phyloP scores from a whole-genome alignment of 352 stramenopile genomes.

The Globisporangium carolinianum region DNA sequence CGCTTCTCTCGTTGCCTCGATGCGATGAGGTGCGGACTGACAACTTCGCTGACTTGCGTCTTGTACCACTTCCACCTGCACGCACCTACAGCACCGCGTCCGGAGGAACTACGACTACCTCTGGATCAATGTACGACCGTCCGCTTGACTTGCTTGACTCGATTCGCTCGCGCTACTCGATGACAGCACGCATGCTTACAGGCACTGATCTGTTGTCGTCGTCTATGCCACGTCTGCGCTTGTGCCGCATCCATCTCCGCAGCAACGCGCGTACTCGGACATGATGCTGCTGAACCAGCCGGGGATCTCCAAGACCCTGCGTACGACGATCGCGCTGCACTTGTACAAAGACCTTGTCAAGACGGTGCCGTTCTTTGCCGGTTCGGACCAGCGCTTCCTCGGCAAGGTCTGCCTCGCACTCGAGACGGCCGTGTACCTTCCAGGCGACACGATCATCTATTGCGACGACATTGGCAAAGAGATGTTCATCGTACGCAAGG shows the following conservation, averaged over 20 bases:
- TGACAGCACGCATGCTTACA: neutral
- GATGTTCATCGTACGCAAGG: slow-evolving; percentile 86
- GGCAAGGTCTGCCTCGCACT: slow-evolving; percentile 74
- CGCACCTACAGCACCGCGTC: slow-evolving; percentile 40
- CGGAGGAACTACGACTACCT: slow-evolving; percentile 81
- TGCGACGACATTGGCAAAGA: slow-evolving; percentile 77
- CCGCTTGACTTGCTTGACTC: neutral
- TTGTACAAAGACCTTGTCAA: slow-evolving; percentile 78
- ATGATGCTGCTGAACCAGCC: slow-evolving; percentile 80
- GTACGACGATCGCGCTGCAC: slow-evolving; percentile 70
- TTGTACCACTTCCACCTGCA: neutral
- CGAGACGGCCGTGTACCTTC: slow-evolving; percentile 71
- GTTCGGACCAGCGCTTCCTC: slow-evolving; percentile 61
- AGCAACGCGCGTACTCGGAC: slow-evolving; percentile 82
- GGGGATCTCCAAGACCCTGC: slow-evolving; percentile 69
- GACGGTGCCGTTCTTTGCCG: slow-evolving; percentile 75
- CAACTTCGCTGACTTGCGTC: neutral
- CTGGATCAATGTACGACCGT: slow-evolving; percentile 66
- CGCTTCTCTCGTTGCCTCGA: too few species aligned
- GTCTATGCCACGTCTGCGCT: neutral
- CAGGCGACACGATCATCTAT: slow-evolving; percentile 77
- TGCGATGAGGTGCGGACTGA: neutral
- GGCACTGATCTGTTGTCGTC: slow-evolving; percentile 1
- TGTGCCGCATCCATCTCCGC: neutral
- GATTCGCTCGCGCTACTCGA: neutral